Evolutionary conservation across 2,329 filamentous ascomycete species (phyloP).

Genomic region (Colletotrichum melonis): DNA sequence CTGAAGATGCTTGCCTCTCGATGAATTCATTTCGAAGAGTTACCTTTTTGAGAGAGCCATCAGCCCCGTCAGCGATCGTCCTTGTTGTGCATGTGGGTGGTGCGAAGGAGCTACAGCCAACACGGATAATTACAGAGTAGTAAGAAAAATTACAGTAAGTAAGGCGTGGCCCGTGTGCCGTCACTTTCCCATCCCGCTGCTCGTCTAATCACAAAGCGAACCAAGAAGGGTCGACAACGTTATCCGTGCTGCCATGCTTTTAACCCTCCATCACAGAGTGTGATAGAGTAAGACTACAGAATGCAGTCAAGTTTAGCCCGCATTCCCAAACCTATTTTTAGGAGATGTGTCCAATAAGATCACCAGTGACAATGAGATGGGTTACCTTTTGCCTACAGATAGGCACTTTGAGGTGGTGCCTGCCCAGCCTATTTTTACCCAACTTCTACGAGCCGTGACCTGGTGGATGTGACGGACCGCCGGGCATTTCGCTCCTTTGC

Average conservation of each 20-base stretch:
- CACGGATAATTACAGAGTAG: not conserved
- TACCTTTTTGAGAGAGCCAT: not conserved
- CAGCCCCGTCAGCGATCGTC: conserved; percentile 20
- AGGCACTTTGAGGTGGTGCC: too few species aligned
- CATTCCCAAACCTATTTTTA: conserved; percentile 1
- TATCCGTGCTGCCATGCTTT: not conserved
- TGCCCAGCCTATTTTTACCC: conserved; percentile 6
- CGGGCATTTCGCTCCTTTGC: not conserved
- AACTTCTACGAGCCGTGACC: not conserved
- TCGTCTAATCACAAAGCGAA: not conserved
- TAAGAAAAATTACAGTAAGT: not conserved
- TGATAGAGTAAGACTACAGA: not conserved
- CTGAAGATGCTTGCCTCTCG: not conserved
- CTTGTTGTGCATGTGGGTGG: conserved; percentile 1
- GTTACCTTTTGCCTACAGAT: not conserved
- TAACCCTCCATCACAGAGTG: not conserved
- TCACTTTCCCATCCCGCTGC: not conserved
- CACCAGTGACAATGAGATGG: not conserved
- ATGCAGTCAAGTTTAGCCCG: conserved; percentile 6
- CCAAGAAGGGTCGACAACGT: not conserved
- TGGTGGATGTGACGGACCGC: not conserved
- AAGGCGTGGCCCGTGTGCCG: conserved; percentile 20
- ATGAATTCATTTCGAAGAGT: not conserved
- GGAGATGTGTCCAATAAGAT: not conserved
- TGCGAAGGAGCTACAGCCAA: not conserved